Evolutionary conservation across 2,329 filamentous ascomycete genomes (phyloP), one percentile per base, ranked within the genome.

Genomic region (Talaromyces sp.): DNA sequence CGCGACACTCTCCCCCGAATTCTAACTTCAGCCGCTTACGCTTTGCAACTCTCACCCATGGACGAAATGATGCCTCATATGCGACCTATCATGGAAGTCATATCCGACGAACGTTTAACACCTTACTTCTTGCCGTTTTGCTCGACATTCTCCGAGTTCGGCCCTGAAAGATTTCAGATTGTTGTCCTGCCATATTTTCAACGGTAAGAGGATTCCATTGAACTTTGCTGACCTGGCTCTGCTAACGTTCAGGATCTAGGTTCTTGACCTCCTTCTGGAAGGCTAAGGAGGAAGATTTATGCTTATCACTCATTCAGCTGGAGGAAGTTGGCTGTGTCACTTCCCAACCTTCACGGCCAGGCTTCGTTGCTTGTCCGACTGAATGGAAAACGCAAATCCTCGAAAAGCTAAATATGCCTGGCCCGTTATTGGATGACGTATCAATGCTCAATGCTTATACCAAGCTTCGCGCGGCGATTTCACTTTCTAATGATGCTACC

Each of bases 121-220:
- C 75, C 75, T 53, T 87, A 86, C 77, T 97, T 96, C 70, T 81
- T 97, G 43, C 82, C 86, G 0, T 96, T 97, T 72, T 97, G 91
- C 73, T 87, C 87, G 13, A 86, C 89, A 54, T 86, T 94, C 64
- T 87, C 89, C 0, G 83, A 90, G 56, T 78, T 95, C 36, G 86
- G 91, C 46, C 70, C 81, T 1, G 83, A 87, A 55, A 83, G 89
- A 39, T 99, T 97, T 68, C 83, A 85, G 56, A 86, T 84, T 62
- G 78, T 97, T n/a, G 81, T 96, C 33, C 79, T 92, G 7, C 87
- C 85, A 37, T 86, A 89, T 58, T 91, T 97, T 64, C 89, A 95
- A 71, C 90, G 84, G 83, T 89, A 75, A 70, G 65, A 58, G 36
- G 3, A 2, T 19, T 17, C 33, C 60, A 11, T 17, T 35, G 11